Evolutionary conservation across 148 eudicot species (phyloP).

Genomic region (Persicaria tinctoria): DNA sequence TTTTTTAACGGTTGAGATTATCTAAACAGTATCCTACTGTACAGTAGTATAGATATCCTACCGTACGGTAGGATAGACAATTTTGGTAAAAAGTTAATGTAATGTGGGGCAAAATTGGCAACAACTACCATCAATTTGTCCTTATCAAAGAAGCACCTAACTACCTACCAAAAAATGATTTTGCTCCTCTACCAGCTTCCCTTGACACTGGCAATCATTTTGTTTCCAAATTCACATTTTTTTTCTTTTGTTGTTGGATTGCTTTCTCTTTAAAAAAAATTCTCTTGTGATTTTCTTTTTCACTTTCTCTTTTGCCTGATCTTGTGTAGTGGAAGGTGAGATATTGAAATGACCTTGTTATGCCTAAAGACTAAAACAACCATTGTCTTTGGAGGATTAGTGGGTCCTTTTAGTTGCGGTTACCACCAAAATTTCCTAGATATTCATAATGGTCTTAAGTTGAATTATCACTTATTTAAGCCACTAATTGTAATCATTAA

Average conservation of each 20-base stretch:
- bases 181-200: conserved; percentile 1
- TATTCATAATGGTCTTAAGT: background rate
- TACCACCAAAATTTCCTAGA: background rate
- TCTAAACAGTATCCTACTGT: too few species aligned
- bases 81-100: background rate
- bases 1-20: too few species aligned
- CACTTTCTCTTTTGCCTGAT: background rate
- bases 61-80: too few species aligned
- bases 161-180: conserved; percentile 2
- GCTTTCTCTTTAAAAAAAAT: background rate
- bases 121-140: background rate
- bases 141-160: background rate
- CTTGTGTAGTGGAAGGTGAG: background rate
- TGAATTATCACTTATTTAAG: background rate
- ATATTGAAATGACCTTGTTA: background rate
- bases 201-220: conserved; percentile 1
- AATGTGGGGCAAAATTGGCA: background rate
- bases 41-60: too few species aligned
- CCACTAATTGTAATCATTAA: background rate
- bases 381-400: too few species aligned
- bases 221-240: background rate
- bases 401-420: background rate
- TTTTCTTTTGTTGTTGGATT: background rate
- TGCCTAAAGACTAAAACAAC: too few species aligned
- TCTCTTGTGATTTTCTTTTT: background rate